Conservation (phyloP, 73 alveolate species). For the Symbiodinium natans region DNA sequence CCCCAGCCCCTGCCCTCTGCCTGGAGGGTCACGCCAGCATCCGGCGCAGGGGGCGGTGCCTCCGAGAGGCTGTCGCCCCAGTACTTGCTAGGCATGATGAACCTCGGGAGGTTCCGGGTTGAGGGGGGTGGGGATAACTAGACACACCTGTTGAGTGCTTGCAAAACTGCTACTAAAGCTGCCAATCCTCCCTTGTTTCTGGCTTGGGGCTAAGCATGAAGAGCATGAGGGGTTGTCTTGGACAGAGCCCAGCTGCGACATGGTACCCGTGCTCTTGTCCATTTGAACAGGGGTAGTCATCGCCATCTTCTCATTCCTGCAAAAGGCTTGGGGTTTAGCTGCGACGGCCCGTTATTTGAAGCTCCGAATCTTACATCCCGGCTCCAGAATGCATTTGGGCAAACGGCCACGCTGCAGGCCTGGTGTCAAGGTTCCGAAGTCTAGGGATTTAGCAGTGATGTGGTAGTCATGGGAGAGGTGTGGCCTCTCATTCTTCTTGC, state of each 20-base stretch:
- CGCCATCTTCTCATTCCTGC: slow-evolving; percentile 58
- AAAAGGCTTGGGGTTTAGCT: neutral
- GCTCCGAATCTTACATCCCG: too few relatives aligned
- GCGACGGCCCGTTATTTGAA: too few relatives aligned
- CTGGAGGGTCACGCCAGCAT: slow-evolving; percentile 31
- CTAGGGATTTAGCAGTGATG: neutral
- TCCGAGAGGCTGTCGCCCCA: slow-evolving; percentile 30
- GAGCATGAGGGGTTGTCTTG: too few relatives aligned
- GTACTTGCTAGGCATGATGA: slow-evolving; percentile 75
- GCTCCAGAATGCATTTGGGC: too few relatives aligned
- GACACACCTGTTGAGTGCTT: too few relatives aligned
- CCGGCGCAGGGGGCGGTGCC: slow-evolving; percentile 38
- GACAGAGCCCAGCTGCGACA: neutral
- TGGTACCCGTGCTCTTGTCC: slow-evolving; percentile 49
- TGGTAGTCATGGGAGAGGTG: neutral
- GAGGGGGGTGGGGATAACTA: too few relatives aligned
- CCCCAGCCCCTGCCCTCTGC: slow-evolving; percentile 15
- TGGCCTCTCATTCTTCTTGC: slow-evolving; percentile 48
- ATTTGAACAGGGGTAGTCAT: slow-evolving; percentile 74
- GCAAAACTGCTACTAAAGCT: too few relatives aligned
- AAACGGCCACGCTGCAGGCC: neutral
- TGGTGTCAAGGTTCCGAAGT: neutral
- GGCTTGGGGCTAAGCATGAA: too few relatives aligned
- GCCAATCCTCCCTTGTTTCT: too few relatives aligned
- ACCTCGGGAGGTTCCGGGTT: neutral